A percentile compares a stretch with the other conserved stretches of the same genome.
These are phyloP conservation scores for Fistulinella cinereoalba DNA, from an alignment of 1,284 basidiomycete species.

Conservation along the genomic window DNA sequence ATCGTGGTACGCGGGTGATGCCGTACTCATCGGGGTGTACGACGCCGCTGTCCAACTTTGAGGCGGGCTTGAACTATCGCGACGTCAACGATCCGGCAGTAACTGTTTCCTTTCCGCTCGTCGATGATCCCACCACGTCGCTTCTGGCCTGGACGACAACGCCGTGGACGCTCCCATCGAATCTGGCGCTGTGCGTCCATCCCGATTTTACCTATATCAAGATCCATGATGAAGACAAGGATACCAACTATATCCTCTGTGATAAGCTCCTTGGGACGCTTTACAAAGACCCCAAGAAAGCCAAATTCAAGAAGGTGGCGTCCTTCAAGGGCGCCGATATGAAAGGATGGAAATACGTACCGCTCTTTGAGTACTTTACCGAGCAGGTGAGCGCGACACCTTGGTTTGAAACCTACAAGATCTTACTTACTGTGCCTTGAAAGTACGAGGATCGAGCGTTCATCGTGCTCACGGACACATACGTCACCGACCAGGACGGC, in stretches of 20 bases:
- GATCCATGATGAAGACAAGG: slow-evolving; percentile 88
- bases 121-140: slow-evolving; percentile 89
- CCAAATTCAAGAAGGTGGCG: slow-evolving; percentile 90
- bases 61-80: slow-evolving; percentile 91
- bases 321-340: slow-evolving; percentile 89
- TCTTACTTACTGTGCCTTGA: neutral
- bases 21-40: slow-evolving; percentile 97
- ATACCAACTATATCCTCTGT: slow-evolving; percentile 91
- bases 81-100: slow-evolving; percentile 98
- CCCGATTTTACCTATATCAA: slow-evolving; percentile 97
- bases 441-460: slow-evolving; percentile 93
- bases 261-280: slow-evolving; percentile 86
- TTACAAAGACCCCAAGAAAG: slow-evolving; percentile 98
- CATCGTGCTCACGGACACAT: slow-evolving; percentile 86
- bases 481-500: slow-evolving; percentile 92
- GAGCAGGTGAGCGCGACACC: slow-evolving; percentile 62
- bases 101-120: slow-evolving; percentile 89
- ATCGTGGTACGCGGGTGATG: slow-evolving; percentile 94
- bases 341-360: slow-evolving; percentile 96
- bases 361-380: slow-evolving; percentile 95
- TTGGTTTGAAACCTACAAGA: neutral
- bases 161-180: slow-evolving; percentile 97
- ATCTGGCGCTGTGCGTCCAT: slow-evolving; percentile 93
- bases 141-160: slow-evolving; percentile 99
- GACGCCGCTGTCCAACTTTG: slow-evolving; percentile 97